phyloP scores from a whole-genome alignment of 306 rosid species.

The Pyrus bretschneideri region DNA sequence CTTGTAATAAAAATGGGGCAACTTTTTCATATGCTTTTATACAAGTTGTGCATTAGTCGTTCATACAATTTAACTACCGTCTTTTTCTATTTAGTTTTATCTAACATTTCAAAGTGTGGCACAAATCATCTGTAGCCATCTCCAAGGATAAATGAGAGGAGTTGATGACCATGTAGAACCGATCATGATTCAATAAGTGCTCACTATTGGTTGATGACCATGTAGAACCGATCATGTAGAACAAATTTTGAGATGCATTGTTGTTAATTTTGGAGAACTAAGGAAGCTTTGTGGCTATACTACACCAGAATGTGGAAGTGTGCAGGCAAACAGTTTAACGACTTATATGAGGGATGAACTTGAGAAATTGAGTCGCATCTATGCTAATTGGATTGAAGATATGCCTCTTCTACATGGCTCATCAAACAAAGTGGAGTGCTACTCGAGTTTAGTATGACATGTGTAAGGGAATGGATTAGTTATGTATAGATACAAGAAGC shows the following conservation, averaged over 20 bases:
- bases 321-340: too few species aligned
- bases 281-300: too few species aligned
- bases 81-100: neutral
- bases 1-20: neutral
- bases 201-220: too few species aligned
- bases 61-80: neutral
- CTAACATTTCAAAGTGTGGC: neutral
- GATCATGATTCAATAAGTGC: too few species aligned
- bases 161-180: too few species aligned
- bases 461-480: neutral
- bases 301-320: too few species aligned
- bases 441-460: neutral
- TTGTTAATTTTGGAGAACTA: too few species aligned
- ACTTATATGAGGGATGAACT: neutral
- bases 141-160: too few species aligned
- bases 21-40: neutral
- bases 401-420: neutral
- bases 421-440: constrained; percentile 7
- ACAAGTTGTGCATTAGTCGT: neutral
- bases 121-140: too few species aligned
- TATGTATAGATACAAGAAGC: neutral
- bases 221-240: too few species aligned
- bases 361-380: constrained; percentile 31
- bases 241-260: too few species aligned
- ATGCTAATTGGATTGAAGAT: constrained; percentile 52